Evolutionary conservation across 176 grass and related monocot genomes (phyloP).

Genomic region (Bolboschoenus planiculmis): DNA sequence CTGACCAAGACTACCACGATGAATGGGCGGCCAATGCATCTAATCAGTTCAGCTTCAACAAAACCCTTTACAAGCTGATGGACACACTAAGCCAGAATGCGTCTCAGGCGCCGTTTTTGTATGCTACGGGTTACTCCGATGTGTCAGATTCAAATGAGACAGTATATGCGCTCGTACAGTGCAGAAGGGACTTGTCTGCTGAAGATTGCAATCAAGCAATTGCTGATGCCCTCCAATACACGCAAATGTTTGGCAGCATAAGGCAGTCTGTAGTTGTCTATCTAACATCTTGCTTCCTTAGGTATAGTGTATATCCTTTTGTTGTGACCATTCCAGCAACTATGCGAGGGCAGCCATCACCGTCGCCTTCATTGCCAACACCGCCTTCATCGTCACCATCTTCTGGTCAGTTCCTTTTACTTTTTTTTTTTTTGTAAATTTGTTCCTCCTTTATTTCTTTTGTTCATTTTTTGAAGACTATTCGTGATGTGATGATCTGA

Average conservation of each 20-base stretch:
- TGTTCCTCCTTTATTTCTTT: neutral
- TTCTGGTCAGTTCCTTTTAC: neutral
- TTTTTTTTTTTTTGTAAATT: neutral
- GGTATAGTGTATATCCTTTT: neutral
- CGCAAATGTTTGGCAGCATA: neutral
- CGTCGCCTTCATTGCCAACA: neutral
- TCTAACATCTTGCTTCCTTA: neutral
- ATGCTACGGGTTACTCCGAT: neutral
- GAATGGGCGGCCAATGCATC: neutral
- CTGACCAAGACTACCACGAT: neutral
- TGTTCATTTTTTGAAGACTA: neutral
- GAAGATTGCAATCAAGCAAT: neutral
- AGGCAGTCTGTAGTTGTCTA: neutral
- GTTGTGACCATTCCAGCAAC: neutral
- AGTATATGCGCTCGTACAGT: neutral
- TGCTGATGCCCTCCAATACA: neutral
- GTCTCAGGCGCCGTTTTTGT: neutral
- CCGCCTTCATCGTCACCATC: neutral
- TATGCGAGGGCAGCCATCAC: neutral
- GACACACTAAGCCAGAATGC: neutral
- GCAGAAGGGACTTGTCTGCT: neutral
- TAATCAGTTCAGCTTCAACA: neutral
- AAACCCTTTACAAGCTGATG: neutral
- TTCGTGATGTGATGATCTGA: neutral
- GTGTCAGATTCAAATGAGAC: neutral